Conservation (phyloP, 202 grass and related monocot genomes). For the Carex sylvatica region DNA sequence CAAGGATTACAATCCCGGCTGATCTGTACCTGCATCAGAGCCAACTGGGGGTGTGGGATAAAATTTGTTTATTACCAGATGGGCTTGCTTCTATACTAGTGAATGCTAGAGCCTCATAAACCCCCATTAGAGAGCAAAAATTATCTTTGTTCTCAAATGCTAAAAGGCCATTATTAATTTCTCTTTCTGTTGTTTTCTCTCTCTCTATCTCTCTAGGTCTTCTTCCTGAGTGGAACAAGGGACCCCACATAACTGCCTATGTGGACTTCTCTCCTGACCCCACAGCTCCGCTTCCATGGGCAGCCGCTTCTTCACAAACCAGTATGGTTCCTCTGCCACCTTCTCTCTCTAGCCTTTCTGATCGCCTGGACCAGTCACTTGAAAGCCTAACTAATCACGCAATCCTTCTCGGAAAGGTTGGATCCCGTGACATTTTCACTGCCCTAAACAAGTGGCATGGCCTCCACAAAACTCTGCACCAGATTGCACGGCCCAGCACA, state of each 20-base stretch:
- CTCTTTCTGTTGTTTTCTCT: background rate
- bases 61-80: background rate
- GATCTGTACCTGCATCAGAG: background rate
- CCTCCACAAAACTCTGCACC: constrained; percentile 53
- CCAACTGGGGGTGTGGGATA: background rate
- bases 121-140: background rate
- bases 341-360: constrained; percentile 47
- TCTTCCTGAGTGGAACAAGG: constrained; percentile 73
- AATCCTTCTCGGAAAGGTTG: constrained; percentile 49
- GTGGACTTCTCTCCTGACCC: constrained; percentile 58
- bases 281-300: constrained; percentile 5
- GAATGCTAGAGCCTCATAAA: background rate
- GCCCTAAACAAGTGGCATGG: constrained; percentile 63
- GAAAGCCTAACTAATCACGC: constrained; percentile 61
- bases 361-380: constrained; percentile 61
- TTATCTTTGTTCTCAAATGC: background rate
- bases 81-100: background rate
- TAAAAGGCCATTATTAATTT: background rate
- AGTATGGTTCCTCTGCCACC: constrained; percentile 12
- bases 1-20: background rate
- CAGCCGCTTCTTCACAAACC: constrained; percentile 34
- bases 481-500: constrained; percentile 27
- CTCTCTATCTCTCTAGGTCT: constrained; percentile 37
- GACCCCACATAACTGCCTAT: constrained; percentile 56
- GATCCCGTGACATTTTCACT: constrained; percentile 67